Percentiles rank a stretch among this genome's conserved stretches.
phyloP scores from a whole-genome alignment of 768 basidiomycete genomes.

The Lentinula raphanica region DNA sequence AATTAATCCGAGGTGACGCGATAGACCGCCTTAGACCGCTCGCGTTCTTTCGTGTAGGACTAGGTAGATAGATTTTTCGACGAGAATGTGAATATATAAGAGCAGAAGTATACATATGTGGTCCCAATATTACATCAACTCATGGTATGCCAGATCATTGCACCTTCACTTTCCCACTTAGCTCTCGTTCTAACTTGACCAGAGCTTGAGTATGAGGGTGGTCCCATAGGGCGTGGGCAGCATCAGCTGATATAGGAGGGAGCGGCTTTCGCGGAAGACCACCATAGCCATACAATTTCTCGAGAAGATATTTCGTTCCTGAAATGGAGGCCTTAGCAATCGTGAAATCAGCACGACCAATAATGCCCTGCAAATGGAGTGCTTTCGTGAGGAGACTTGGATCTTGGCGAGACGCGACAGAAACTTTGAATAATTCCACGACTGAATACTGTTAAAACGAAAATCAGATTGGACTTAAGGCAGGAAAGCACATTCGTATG shows the following conservation, averaged over 20 bases:
- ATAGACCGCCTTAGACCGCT: too few species aligned
- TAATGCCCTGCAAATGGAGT: constrained; percentile 70
- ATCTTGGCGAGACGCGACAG: constrained; percentile 50
- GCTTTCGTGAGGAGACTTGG: constrained; percentile 59
- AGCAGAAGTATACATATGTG: neutral
- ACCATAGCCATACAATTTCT: constrained; percentile 77
- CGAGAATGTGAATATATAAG: too few species aligned
- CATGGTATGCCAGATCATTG: neutral
- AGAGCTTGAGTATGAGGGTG: constrained; percentile 71
- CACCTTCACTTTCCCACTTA: constrained; percentile 35
- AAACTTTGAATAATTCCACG: constrained; percentile 56
- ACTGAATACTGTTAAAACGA: constrained; percentile 43
- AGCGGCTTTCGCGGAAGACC: constrained; percentile 77
- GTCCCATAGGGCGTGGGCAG: constrained; percentile 60
- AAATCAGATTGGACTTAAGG: constrained; percentile 1
- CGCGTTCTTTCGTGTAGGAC: too few species aligned
- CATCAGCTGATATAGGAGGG: constrained; percentile 51
- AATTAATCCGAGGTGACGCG: too few species aligned
- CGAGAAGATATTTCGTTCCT: constrained; percentile 78
- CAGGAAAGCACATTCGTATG: too few species aligned
- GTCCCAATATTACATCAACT: neutral
- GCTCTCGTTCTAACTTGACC: constrained; percentile 54
- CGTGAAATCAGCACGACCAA: constrained; percentile 76
- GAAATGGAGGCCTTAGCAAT: constrained; percentile 72
- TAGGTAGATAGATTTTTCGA: too few species aligned